Evolutionary conservation across 2,329 filamentous ascomycete species (phyloP).

Genomic region (Botrytis deweyae): DNA sequence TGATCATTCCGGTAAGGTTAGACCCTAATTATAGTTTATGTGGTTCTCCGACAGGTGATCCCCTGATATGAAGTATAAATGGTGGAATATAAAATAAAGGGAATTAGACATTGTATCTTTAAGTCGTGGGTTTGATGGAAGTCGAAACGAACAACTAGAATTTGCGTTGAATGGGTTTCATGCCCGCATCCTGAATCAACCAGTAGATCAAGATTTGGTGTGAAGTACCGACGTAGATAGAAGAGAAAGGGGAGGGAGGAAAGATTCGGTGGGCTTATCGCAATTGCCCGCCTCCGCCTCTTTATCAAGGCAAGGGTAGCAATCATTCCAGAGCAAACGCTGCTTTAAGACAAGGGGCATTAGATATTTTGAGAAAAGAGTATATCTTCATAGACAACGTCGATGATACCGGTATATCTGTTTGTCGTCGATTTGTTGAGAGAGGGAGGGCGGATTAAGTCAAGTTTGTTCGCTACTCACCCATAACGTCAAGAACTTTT

Average conservation of each 20-base stretch:
- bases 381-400: neutral
- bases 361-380: neutral
- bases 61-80: neutral
- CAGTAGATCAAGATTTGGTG: neutral
- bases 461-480: neutral
- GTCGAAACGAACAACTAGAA: neutral
- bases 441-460: neutral
- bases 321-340: neutral
- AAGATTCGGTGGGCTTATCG: neutral
- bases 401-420: neutral
- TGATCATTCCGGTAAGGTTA: neutral
- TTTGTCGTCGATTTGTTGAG: neutral
- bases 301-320: neutral
- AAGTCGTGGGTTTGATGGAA: neutral
- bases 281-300: neutral
- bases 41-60: neutral
- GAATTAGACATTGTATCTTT: neutral
- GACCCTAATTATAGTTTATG: neutral
- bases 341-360: neutral
- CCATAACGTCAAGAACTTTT: neutral
- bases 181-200: neutral
- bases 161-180: neutral
- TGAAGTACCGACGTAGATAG: neutral
- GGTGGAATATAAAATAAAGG: neutral
- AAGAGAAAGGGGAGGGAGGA: neutral